Percentiles rank a stretch among this genome's conserved stretches.
phyloP scores from a whole-genome alignment of 2,329 filamentous ascomycete genomes.

The Kalmusia sp. region DNA sequence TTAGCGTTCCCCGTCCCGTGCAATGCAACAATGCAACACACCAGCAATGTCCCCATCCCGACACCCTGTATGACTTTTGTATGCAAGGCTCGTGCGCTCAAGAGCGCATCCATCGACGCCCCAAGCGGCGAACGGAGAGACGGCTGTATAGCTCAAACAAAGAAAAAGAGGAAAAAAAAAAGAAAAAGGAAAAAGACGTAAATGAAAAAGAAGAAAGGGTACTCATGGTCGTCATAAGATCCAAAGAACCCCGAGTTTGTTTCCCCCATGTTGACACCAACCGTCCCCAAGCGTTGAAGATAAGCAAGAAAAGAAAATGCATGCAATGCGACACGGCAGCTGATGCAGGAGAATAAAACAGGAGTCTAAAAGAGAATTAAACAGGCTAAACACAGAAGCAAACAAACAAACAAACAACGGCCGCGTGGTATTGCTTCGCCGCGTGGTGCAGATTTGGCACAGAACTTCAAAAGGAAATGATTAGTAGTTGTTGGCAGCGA shows the following conservation, averaged over 20 bases:
- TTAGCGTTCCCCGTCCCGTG: background rate
- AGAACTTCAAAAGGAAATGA: conserved; percentile 20
- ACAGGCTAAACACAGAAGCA: conserved; percentile 30
- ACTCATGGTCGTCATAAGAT: conserved; percentile 21
- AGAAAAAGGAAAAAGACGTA: background rate
- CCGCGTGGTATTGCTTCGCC: conserved; percentile 32
- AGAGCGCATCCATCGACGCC: too few species aligned
- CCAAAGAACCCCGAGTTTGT: conserved; percentile 1
- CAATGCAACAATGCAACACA: background rate
- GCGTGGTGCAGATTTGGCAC: conserved; percentile 28
- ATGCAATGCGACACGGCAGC: conserved; percentile 40
- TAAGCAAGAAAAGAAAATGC: conserved; percentile 23
- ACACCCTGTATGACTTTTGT: background rate
- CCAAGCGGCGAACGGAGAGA: background rate
- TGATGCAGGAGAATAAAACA: conserved; percentile 25
- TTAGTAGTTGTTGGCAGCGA: conserved; percentile 54
- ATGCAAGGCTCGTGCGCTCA: background rate
- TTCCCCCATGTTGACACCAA: conserved; percentile 8
- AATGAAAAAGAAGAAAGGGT: conserved; percentile 13
- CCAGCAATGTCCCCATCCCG: background rate
- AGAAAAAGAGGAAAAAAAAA: conserved; percentile 3
- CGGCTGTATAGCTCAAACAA: background rate
- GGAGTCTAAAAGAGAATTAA: conserved; percentile 35
- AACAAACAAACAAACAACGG: conserved; percentile 18
- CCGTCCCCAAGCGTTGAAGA: conserved; percentile 7